Base-by-base conservation (phyloP, 306 rosid genomes). In the Biancaea sappan region DNA sequence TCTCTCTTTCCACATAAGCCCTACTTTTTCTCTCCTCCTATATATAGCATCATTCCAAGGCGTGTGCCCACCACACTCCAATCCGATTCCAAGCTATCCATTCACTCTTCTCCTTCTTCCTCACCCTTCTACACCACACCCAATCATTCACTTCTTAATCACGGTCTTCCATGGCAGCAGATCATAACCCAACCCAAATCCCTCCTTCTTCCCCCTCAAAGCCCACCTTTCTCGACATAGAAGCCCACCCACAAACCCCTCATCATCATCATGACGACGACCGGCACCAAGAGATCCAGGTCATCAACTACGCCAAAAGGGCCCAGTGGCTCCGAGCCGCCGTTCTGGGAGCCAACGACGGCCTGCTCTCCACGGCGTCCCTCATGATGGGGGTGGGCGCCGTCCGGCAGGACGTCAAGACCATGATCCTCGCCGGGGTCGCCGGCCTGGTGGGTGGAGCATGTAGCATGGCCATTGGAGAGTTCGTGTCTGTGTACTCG, bases 391-490 rank as follows among this genome's bases (percentile, higher is more conserved):
- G 87, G 3, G 80, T 84, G 0, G 84, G 87, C 2, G 87, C 87
- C 9, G 84, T 84, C 1, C 66, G 34, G 5, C 43, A 66, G 31
- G 87, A 84, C 24, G 72, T 41, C 8, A 80, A 77, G 68, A 80
- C 63, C 2, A 84, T 84, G 87, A 64, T 80, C 58, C 73, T 84
- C 14, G 73, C 80, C 0, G 87, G 87, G 0, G 44, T 84, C 0
- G 87, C 84, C 0, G 84, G 87, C 7, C 24, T 80, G 34, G 48
- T 80, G 0, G 84, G 72, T 2, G 84, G 87, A 2, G 84, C 87
- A 2, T 84, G 87, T 35, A 77, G 84, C 19, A 84, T 84, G 87
- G 84, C 87, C 6, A 77, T 84, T 1, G 87, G 87, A 8, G 87
- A 84, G 75, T 70, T 77, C 19, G 80, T 84, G 6, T 84, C 87